Evolutionary conservation across 805 yeast genomes (phyloP).

Genomic region (Komagataella mondaviorum): DNA sequence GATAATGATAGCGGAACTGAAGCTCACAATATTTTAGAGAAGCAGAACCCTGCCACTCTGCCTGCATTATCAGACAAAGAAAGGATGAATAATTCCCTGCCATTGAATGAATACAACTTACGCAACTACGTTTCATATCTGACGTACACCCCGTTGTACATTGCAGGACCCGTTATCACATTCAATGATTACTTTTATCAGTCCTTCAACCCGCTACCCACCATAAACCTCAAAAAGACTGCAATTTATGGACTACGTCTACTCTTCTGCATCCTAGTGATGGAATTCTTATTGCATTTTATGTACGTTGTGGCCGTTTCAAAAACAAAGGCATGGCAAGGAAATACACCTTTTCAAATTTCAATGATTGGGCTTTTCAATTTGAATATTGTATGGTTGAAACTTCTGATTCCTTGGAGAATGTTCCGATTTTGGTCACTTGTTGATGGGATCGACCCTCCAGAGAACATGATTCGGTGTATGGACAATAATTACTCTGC

Average conservation of each 20-base stretch:
- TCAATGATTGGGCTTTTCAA: slow-evolving; percentile 92
- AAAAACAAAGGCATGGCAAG: slow-evolving; percentile 79
- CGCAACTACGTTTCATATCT: slow-evolving; percentile 63
- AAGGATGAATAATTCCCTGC: slow-evolving; percentile 52
- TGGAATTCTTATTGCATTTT: slow-evolving; percentile 83
- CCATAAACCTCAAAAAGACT: slow-evolving; percentile 42
- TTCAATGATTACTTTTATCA: slow-evolving; percentile 87
- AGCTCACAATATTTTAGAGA: slow-evolving; percentile 4
- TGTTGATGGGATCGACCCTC: slow-evolving; percentile 88
- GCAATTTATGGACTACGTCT: slow-evolving; percentile 55
- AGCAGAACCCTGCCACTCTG: slow-evolving; percentile 1
- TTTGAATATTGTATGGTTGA: slow-evolving; percentile 85
- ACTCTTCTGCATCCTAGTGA: slow-evolving; percentile 58
- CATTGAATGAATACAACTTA: slow-evolving; percentile 44
- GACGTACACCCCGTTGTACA: slow-evolving; percentile 76
- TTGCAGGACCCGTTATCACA: slow-evolving; percentile 91
- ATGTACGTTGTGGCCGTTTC: slow-evolving; percentile 92
- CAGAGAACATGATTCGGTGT: slow-evolving; percentile 95
- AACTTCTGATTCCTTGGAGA: slow-evolving; percentile 91
- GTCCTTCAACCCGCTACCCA: slow-evolving; percentile 39
- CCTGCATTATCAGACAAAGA: slow-evolving; percentile 42
- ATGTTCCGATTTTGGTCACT: slow-evolving; percentile 87
- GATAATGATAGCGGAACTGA: slow-evolving; percentile 4
- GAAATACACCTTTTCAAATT: slow-evolving; percentile 82
- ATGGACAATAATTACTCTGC: slow-evolving; percentile 92